phyloP scores from a whole-genome alignment of 2,329 filamentous ascomycete genomes.

The Cladosporium sp. region DNA sequence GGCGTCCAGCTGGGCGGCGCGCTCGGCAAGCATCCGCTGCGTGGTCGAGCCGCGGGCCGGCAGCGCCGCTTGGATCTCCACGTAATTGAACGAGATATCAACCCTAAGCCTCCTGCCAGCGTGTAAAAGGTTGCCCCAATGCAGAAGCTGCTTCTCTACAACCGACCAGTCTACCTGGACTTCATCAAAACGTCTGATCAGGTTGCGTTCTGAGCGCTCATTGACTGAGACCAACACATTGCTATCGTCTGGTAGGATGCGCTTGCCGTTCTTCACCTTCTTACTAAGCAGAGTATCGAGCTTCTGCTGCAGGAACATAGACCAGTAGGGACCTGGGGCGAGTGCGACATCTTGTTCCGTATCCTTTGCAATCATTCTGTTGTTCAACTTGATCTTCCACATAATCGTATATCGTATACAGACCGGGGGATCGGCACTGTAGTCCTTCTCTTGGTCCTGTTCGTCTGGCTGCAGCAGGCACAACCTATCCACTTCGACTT shows the following conservation, averaged over 20 bases:
- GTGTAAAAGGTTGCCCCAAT: neutral
- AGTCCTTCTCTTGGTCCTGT: neutral
- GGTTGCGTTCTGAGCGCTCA: neutral
- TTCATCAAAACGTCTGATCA: neutral
- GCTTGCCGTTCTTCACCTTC: neutral
- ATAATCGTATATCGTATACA: conserved; percentile 3
- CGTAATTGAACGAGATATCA: neutral
- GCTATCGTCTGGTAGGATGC: neutral
- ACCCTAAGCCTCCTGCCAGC: neutral
- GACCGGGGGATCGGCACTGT: neutral
- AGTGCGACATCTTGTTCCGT: neutral
- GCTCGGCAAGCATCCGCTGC: neutral
- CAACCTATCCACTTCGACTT: neutral
- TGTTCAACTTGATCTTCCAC: neutral
- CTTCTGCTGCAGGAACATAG: neutral
- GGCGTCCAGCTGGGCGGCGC: neutral
- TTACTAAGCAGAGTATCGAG: neutral
- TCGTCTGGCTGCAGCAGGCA: neutral
- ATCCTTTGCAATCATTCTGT: neutral
- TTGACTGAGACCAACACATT: neutral
- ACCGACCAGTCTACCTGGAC: neutral
- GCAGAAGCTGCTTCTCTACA: neutral
- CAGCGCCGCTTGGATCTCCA: neutral
- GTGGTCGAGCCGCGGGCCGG: neutral
- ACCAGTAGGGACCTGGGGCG: neutral